Percentiles rank a stretch among this genome's conserved stretches.
Evolutionary conservation across 2,329 filamentous ascomycete genomes (phyloP).

Genomic region (Tolypocladium amazonense): DNA sequence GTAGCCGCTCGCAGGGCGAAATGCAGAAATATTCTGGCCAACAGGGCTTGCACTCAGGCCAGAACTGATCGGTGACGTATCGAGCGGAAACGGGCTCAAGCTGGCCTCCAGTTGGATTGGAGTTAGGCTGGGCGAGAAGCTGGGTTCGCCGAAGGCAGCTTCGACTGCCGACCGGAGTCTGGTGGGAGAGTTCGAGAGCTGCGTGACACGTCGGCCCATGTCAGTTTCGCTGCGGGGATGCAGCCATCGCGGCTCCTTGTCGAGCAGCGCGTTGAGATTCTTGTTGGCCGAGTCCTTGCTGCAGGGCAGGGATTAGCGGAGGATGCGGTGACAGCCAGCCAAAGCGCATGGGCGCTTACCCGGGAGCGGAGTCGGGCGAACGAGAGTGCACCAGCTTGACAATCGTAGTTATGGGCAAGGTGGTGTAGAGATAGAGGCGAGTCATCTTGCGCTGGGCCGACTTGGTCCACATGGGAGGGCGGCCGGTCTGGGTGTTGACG

Average conservation of each 20-base stretch:
- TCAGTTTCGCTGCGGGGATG: conserved; percentile 40
- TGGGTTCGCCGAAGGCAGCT: not conserved
- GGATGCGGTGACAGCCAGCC: not conserved
- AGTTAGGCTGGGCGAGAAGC: conserved; percentile 4
- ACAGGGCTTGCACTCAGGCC: not conserved
- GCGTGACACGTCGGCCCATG: conserved; percentile 38
- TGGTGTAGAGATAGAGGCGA: conserved; percentile 47
- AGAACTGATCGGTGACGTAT: not conserved
- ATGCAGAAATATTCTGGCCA: not conserved
- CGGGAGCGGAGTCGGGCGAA: conserved; percentile 31
- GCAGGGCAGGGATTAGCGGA: not conserved
- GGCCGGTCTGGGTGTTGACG: conserved; percentile 23
- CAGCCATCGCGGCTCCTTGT: conserved; percentile 48
- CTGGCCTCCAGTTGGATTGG: conserved; percentile 1
- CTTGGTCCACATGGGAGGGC: conserved; percentile 45
- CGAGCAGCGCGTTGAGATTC: conserved; percentile 43
- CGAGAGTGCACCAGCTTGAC: conserved; percentile 32
- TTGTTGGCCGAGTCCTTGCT: conserved; percentile 43
- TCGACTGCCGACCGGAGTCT: conserved; percentile 9
- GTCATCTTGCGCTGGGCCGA: conserved; percentile 42
- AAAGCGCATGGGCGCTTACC: conserved; percentile 24
- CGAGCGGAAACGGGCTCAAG: conserved; percentile 2
- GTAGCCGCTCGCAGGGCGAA: not conserved
- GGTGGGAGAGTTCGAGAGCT: conserved; percentile 28
- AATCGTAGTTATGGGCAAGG: conserved; percentile 39